These are phyloP conservation scores for Bipolaris oryzae DNA, from an alignment of 2,329 filamentous ascomycete genomes.

Conservation along the genomic window DNA sequence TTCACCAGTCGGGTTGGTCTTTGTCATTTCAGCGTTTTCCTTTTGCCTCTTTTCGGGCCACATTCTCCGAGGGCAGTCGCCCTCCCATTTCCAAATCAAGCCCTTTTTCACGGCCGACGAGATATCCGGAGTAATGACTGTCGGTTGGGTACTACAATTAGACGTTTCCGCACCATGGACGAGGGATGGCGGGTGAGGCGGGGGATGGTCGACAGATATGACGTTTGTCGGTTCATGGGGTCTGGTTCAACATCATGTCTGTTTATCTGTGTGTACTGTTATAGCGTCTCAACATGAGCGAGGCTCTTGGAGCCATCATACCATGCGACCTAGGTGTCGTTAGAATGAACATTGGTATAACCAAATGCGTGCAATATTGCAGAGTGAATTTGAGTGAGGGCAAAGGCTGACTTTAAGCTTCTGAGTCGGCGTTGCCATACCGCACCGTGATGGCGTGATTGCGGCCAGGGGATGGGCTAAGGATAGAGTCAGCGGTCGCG, in stretches of 20 bases:
- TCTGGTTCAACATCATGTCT: neutral
- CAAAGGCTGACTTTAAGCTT: neutral
- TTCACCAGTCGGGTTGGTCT: conserved; percentile 17
- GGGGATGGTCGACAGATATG: conserved; percentile 5
- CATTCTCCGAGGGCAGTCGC: conserved; percentile 24
- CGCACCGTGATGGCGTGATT: conserved; percentile 30
- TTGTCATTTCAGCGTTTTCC: conserved; percentile 40
- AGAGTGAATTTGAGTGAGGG: neutral
- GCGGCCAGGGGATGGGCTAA: neutral
- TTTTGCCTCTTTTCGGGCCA: conserved; percentile 20
- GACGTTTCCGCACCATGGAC: conserved; percentile 12
- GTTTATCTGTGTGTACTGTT: conserved; percentile 6
- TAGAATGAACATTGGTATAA: conserved; percentile 7
- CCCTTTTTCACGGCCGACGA: conserved; percentile 34
- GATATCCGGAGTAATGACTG: conserved; percentile 34
- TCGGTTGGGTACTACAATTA: conserved; percentile 11
- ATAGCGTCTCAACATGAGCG: neutral
- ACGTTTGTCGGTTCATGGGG: conserved; percentile 15
- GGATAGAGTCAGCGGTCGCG: neutral
- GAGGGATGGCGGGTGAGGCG: conserved; percentile 15
- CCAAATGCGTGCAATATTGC: neutral
- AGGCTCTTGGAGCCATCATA: neutral
- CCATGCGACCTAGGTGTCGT: neutral
- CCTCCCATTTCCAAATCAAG: conserved; percentile 10
- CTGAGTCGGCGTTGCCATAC: neutral